Base-by-base conservation (phyloP, 192 early-diverging fungal species). In the Powellomyces hirtus region DNA sequence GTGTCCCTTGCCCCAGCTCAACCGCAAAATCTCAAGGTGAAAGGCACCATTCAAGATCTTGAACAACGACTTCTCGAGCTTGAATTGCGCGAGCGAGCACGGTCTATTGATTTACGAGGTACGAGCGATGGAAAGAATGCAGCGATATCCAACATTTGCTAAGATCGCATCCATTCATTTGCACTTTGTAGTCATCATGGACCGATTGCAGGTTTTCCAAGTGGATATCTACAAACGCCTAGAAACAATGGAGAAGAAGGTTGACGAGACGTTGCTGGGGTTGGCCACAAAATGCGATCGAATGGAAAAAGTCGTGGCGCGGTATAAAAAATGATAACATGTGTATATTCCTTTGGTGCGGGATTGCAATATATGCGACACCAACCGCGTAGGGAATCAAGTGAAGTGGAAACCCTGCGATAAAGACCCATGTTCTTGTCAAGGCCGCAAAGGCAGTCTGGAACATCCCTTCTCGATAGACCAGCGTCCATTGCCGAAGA, bases 81-180 rank as follows among this genome's bases (percentile, higher is more conserved):
- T 5, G 83, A 84, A 61, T 63, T 66, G 20, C 61, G 70, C 4
- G 83, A 84, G 57, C 50, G 83, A 24, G 70, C 75, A 0, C 59
- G 83, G 22, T 84, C 83, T 0, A 81, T 84, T 60, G 83, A 84
- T 44, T 63, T 84, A 60, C 66, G 76, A 56, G 73, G 82, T 84
- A 69, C 34, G 64, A n/a, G n/a, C n/a, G n/a, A n/a, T n/a, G n/a
- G n/a, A n/a, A n/a, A n/a, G n/a, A n/a, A 38, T 35, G 35, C 4
- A 57, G 4, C 4, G 55, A 35, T 72, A 13, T 13, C n/a, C 18
- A 74, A 20, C 13, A 4, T 38, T 40, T 4, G 34, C 37, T 46
- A 4, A 20, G n/a, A n/a, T n/a, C n/a, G n/a, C n/a, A n/a, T n/a
- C n/a, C n/a, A n/a, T n/a, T n/a, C n/a, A n/a, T n/a, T n/a, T n/a